These are phyloP conservation scores for Vicia faba DNA, from an alignment of 306 rosid species.

Conservation along the genomic window DNA sequence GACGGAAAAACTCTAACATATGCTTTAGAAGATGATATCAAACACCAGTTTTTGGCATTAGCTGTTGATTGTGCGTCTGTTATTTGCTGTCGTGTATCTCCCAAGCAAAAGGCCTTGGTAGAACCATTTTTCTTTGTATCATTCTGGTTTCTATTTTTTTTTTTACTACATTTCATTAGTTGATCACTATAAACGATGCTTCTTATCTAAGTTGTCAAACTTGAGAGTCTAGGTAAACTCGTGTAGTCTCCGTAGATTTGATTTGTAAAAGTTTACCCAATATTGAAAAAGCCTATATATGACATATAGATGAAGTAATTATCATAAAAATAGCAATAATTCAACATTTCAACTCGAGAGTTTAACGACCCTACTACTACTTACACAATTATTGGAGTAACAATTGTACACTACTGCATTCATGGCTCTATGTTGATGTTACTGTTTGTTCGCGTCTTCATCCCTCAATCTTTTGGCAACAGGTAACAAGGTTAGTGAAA, in stretches of 20 bases:
- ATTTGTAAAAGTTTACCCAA: background rate
- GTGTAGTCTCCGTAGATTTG: background rate
- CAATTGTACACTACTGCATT: constrained; percentile 14
- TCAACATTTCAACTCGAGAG: background rate
- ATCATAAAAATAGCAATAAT: background rate
- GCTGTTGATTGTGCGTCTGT: constrained; percentile 97
- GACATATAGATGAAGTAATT: background rate
- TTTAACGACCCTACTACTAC: background rate
- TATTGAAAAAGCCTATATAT: background rate
- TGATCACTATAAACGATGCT: constrained; percentile 28
- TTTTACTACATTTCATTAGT: constrained; percentile 26
- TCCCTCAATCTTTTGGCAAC: constrained; percentile 33
- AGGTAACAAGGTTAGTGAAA: constrained; percentile 95
- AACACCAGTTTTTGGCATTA: constrained; percentile 79
- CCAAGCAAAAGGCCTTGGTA: constrained; percentile 97
- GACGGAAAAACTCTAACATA: constrained; percentile 91
- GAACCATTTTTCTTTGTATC: constrained; percentile 37
- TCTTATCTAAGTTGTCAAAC: background rate
- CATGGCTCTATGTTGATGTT: constrained; percentile 24
- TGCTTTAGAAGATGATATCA: constrained; percentile 80
- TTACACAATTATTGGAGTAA: constrained; percentile 23
- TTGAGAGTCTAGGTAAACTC: background rate
- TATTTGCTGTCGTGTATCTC: constrained; percentile 97
- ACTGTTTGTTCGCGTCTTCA: constrained; percentile 26
- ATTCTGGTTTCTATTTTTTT: constrained; percentile 15